Base-by-base conservation (phyloP, 1,284 basidiomycete genomes). In the Inonotus hispidus region DNA sequence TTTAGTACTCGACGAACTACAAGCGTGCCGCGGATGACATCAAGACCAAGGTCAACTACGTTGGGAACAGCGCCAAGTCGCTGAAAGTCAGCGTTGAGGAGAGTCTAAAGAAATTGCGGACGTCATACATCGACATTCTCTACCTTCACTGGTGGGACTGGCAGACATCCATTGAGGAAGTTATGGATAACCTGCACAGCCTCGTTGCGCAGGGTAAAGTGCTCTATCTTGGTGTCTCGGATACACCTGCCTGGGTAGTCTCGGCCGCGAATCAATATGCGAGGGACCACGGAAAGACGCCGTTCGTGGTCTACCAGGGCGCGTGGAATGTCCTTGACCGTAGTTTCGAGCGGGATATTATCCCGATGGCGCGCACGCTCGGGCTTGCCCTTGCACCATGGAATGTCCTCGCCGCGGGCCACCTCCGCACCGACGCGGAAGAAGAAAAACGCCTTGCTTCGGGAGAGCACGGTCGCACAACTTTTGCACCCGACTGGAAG, bases 291-390 rank as follows among this genome's bases (percentile, higher is more conserved):
- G 78, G 76, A 14, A 74, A 79, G 66, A 76, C 78, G 0, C 80
- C 78, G 1, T 83, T 83, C 65, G 71, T 74, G 2, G 73, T 83
- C 61, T 83, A 83, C 66, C 80, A 83, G 65, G 82, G 81, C 19
- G 64, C 66, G 21, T 83, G 82, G 81, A 80, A 73, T 60, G 72
- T 81, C 19, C 69, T 79, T 59, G 47, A 69, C 8, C 74, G 81
- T 19, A 74, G 74, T 38, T 74, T 82, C 54, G 81, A 82, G 70
- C 70, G 79, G 6, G 81, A 83, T 4, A 81, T 83, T 56, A 73
- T 83, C 37, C 81, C 79, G 2, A 82, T 83, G 80, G 73, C 71
- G 8, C 71, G 74, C 25, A 65, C 66, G 13, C 71, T 77, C 65
- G 80, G 61, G 2, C 75, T 75, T 66, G 74, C 69, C 0, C 57